Base-by-base conservation (phyloP, 2,329 filamentous ascomycete species). In the Fusarium continuum region DNA sequence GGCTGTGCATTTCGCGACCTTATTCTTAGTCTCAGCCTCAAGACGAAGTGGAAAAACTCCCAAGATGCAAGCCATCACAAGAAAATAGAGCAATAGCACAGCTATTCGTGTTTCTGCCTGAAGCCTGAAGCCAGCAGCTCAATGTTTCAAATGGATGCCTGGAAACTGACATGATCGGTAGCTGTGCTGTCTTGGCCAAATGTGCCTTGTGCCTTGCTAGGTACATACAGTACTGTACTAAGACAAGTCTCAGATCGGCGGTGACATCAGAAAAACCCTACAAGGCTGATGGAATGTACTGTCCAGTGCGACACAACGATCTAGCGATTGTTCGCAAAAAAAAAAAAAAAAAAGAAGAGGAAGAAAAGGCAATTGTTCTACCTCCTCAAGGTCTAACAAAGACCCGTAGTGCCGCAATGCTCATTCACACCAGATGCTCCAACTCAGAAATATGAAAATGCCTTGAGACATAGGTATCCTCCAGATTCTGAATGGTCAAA, bases 1-100 rank as follows among this genome's bases (percentile, higher is more conserved):
- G 56, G 53, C 55, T 68, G 51, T 68, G 68, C 47, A 50, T 40
- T 46, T 38, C 50, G 56, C 56, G 47, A 66, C 48, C 54, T 54
- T 38, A 44, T 52, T 57, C 65, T 70, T 38, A 44, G 54, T 57
- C 65, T 70, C 68, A 70, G 68, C 68, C 68, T 64, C 66, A 66
- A 56, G 50, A 45, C 23, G 43, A 70, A 70, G 67, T 70, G 62
- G 67, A 70, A 68, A 68, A 70, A 59, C 58, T 52, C 16, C n/a
- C 26, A 45, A 39, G 32, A 55, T n/a, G n/a, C n/a, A n/a, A 59
- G 50, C 43, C 36, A 25, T 19, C 16, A 26, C 14, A 25, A 17
- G 32, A 23, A 43, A 17, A 6, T 25, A 39, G 25, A 7, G 32
- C 35, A 36, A 34, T n/a, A 25, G 34, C 36, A 26, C 14, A 6